Evolutionary conservation across 805 yeast genomes (phyloP).

Genomic region (Wickerhamomyces bovis): DNA sequence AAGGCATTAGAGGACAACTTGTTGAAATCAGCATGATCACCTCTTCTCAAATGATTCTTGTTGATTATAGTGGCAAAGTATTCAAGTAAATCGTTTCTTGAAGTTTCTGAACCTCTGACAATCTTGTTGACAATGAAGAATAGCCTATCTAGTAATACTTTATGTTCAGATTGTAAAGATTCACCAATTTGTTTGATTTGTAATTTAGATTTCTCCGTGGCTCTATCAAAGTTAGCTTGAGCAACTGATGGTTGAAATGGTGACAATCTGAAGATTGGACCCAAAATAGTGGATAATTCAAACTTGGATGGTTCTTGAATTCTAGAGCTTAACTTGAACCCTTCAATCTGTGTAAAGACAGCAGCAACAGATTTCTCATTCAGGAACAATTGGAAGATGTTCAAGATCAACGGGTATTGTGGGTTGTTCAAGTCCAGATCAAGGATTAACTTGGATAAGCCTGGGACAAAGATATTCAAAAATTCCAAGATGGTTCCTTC

Average conservation of each 20-base stretch:
- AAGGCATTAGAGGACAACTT: constrained; percentile 73
- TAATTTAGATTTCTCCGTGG: constrained; percentile 28
- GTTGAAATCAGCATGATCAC: constrained; percentile 68
- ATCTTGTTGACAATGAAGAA: constrained; percentile 68
- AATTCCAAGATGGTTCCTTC: constrained; percentile 63
- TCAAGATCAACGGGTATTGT: constrained; percentile 45
- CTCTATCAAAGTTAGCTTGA: constrained; percentile 36
- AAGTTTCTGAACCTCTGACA: constrained; percentile 61
- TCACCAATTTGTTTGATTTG: constrained; percentile 48
- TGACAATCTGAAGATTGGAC: constrained; percentile 70
- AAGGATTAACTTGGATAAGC: constrained; percentile 31
- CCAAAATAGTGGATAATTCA: constrained; percentile 63
- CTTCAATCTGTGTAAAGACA: constrained; percentile 48
- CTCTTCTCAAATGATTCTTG: constrained; percentile 79
- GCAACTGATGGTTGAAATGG: constrained; percentile 57
- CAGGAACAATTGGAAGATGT: constrained; percentile 52
- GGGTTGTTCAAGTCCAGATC: constrained; percentile 42
- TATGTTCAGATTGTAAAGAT: constrained; percentile 60
- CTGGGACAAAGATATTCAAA: constrained; percentile 40
- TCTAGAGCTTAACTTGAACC: constrained; percentile 40
- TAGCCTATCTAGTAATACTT: constrained; percentile 51
- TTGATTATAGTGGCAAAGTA: constrained; percentile 75
- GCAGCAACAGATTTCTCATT: constrained; percentile 57
- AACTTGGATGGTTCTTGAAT: constrained; percentile 42
- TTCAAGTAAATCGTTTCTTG: constrained; percentile 57